Evolutionary conservation across 2,329 filamentous ascomycete species (phyloP), one percentile per base, ranked within the genome.

Genomic region (Curvularia verruculosa): DNA sequence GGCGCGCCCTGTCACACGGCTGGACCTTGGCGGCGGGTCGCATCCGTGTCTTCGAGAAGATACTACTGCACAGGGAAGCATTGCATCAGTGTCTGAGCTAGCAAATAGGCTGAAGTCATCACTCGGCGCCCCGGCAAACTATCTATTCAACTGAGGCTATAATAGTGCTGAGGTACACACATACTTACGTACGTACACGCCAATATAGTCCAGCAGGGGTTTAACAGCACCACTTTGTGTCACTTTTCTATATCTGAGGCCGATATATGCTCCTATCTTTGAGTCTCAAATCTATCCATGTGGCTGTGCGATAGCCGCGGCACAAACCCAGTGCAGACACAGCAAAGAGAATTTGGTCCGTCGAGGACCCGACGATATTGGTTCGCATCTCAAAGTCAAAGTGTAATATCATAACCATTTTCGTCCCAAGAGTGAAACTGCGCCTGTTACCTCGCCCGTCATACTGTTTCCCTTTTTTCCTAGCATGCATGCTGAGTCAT

Each of bases 1-100:
- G 50, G 45, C 44, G 31, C 40, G 45, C 50, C 54, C 50, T 48
- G 43, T 21, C 37, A 49, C 39, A 54, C 54, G 54, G 50, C 54
- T 49, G 54, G 49, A 49, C 50, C 54, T 49, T 23, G 19, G 24
- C 44, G 39, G 24, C 31, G 45, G 54, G 54, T 57, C 39, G 24
- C 37, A 57, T 12, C 41, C 41, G 39, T 44, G 37, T 47, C 31
- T 57, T 49, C 44, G 39, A 54, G 44, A 49, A 53, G 39, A 39
- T 44, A 45, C 50, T 44, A 45, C 49, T 18, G 39, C 39, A 39
- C 45, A 36, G 43, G 28, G 43, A 48, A 52, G 54, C 28, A 53
- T 51, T 26, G 31, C 43, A 26, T 15, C 21, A 19, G 24, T 26
- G 49, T 43, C 15, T 48, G 43, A 31, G 31, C 40, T 39, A 43